phyloP scores from a whole-genome alignment of 257 asterid species.

The Nicotiana attenuata region DNA sequence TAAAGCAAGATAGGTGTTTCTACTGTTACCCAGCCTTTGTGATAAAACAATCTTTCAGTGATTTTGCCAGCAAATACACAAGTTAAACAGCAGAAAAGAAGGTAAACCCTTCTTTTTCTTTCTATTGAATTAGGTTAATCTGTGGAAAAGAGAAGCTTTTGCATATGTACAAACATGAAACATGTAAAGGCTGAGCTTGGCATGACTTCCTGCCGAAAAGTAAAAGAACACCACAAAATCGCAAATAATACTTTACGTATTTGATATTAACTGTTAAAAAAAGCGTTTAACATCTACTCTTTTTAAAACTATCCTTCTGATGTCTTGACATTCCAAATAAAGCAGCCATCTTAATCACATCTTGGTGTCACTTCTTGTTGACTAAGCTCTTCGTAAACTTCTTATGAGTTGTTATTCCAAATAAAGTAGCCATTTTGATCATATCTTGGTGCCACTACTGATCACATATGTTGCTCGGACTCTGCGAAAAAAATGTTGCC shows the following conservation, averaged over 20 bases:
- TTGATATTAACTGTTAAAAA: not conserved
- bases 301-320: too few relatives aligned
- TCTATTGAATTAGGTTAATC: too few relatives aligned
- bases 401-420: too few relatives aligned
- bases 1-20: not conserved
- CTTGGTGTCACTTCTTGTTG: too few relatives aligned
- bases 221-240: not conserved
- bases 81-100: not conserved
- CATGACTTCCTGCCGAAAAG: not conserved
- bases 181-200: not conserved
- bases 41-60: not conserved
- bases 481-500: too few relatives aligned
- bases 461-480: too few relatives aligned
- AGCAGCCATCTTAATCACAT: too few relatives aligned
- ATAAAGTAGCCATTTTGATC: too few relatives aligned
- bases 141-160: not conserved
- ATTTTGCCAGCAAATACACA: not conserved
- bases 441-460: too few relatives aligned
- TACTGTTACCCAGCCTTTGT: not conserved
- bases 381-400: too few relatives aligned
- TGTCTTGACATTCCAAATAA: too few relatives aligned
- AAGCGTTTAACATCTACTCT: not conserved
- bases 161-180: not conserved
- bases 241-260: not conserved
- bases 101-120: not conserved